Conservation (phyloP, 306 rosid genomes). For the Rosa rugosa region DNA sequence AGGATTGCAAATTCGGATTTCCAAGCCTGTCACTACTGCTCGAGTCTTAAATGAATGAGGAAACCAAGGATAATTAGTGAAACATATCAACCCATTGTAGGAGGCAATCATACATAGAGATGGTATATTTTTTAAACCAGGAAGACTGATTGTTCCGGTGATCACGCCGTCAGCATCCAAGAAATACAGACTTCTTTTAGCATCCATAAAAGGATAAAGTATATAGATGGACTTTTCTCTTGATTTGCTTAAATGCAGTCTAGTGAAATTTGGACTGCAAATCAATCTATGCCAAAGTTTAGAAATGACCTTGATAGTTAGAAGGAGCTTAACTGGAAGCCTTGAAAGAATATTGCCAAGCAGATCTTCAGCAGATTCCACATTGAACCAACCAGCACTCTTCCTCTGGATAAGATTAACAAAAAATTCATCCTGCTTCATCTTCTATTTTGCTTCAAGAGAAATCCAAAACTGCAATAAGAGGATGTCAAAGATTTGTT, state of each 20-base stretch:
- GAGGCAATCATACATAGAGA: constrained; percentile 22
- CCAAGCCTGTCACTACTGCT: constrained; percentile 4
- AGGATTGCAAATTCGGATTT: constrained; percentile 35
- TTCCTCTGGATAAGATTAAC: neutral
- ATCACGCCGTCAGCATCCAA: constrained; percentile 8
- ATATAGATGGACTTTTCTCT: constrained; percentile 12
- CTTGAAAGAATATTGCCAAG: constrained; percentile 17
- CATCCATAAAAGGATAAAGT: constrained; percentile 22
- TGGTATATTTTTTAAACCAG: constrained; percentile 13
- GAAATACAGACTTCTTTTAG: constrained; percentile 8
- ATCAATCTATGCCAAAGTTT: constrained; percentile 20
- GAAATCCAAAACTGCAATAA: constrained; percentile 18
- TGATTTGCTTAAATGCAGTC: constrained; percentile 23
- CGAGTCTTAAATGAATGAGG: neutral
- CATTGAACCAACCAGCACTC: constrained; percentile 5
- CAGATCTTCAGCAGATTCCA: constrained; percentile 22
- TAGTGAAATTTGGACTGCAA: constrained; percentile 12
- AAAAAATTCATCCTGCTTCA: constrained; percentile 5
- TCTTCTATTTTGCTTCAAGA: constrained; percentile 7
- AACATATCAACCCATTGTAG: constrained; percentile 29
- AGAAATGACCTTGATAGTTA: constrained; percentile 13
- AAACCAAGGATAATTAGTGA: constrained; percentile 23
- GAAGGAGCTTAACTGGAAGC: constrained; percentile 24
- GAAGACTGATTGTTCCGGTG: constrained; percentile 8
- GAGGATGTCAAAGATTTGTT: neutral